phyloP scores from a whole-genome alignment of 2,329 filamentous ascomycete species.

The Sphaceloma murrayae region DNA sequence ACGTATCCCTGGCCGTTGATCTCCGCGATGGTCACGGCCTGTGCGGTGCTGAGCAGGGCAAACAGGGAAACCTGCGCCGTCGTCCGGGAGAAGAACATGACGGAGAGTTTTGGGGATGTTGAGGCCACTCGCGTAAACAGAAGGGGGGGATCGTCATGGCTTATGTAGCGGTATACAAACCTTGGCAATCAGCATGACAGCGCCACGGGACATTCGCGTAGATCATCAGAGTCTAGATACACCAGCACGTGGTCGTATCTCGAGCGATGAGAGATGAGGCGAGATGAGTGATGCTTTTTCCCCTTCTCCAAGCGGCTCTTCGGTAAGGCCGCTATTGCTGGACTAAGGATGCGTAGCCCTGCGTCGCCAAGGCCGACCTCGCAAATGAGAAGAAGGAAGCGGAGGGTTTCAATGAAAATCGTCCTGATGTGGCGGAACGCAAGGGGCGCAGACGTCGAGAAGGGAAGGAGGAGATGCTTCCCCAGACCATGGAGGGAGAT shows the following conservation, averaged over 20 bases:
- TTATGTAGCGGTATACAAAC: conserved; percentile 6
- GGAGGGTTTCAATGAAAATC: too few relatives aligned
- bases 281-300: conserved; percentile 6
- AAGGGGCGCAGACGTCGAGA: conserved; percentile 2
- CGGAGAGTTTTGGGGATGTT: neutral
- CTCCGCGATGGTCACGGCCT: conserved; percentile 27
- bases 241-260: conserved; percentile 13
- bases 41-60: neutral
- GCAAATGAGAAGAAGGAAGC: conserved; percentile 15
- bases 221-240: conserved; percentile 9
- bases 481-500: neutral
- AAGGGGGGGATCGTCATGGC: neutral
- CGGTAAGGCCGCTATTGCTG: conserved; percentile 13
- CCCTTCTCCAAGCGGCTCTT: conserved; percentile 6
- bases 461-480: conserved; percentile 13
- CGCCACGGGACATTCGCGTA: conserved; percentile 11
- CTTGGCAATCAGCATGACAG: neutral
- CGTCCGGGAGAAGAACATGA: neutral
- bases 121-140: neutral
- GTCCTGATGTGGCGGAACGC: conserved; percentile 6
- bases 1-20: conserved; percentile 59
- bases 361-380: conserved; percentile 9
- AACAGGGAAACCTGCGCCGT: conserved; percentile 1
- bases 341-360: conserved; percentile 6
- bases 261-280: neutral